Evolutionary conservation across 345 rosid genomes (phyloP).

Genomic region (Ceriops decandra): DNA sequence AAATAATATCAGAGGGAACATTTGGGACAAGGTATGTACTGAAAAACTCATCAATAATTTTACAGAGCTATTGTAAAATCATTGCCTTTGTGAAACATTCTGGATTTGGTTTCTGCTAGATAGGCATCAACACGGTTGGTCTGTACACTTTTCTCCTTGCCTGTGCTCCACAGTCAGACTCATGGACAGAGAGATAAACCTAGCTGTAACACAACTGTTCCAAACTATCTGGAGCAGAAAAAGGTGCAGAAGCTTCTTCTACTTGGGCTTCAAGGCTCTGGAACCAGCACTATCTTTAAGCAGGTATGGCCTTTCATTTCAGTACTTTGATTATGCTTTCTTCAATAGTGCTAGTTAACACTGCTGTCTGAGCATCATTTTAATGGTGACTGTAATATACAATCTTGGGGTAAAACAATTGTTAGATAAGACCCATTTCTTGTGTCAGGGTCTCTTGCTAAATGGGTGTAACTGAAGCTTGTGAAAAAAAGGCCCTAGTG

Average conservation of each 20-base stretch:
- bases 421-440: no score
- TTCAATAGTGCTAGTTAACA: not conserved
- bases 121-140: conserved; percentile 92
- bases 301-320: conserved; percentile 47
- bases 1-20: conserved; percentile 74
- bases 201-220: conserved; percentile 64
- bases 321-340: not conserved
- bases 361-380: no score
- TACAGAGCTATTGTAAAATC: conserved; percentile 1
- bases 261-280: conserved; percentile 82
- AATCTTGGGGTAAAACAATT: no score
- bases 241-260: conserved; percentile 78
- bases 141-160: conserved; percentile 83
- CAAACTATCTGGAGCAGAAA: conserved; percentile 80
- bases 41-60: conserved; percentile 9
- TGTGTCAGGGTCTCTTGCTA: no score
- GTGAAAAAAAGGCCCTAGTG: no score
- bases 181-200: conserved; percentile 65
- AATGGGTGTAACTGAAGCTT: no score
- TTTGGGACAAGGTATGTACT: conserved; percentile 72
- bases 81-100: conserved; percentile 15
- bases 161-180: conserved; percentile 72
- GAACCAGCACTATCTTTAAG: conserved; percentile 96
- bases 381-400: no score
- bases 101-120: conserved; percentile 34